These are phyloP conservation scores for Acanthamoeba triangularis DNA, from an alignment of 208 protist species.

Conservation along the genomic window DNA sequence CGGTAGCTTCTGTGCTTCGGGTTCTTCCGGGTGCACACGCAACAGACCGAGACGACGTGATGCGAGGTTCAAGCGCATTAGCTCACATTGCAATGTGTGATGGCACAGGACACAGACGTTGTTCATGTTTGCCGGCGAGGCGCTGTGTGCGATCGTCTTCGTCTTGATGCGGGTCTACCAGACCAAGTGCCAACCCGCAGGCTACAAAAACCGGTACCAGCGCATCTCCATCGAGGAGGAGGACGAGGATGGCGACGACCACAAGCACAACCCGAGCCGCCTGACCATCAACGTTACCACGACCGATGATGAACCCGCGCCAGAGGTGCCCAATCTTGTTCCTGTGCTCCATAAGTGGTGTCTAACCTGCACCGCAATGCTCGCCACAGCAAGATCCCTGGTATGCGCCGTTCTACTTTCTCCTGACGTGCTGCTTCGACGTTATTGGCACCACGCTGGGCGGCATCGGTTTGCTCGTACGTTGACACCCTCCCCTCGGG, in stretches of 20 bases:
- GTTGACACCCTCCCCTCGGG: not conserved
- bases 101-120: conserved; percentile 47
- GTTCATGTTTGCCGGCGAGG: conserved; percentile 72
- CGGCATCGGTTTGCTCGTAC: conserved; percentile 60
- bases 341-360: not conserved
- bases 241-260: not conserved
- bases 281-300: conserved; percentile 17
- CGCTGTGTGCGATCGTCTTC: conserved; percentile 34
- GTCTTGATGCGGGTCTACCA: not conserved
- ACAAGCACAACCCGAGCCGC: not conserved
- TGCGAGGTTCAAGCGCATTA: not conserved
- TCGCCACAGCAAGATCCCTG: not conserved
- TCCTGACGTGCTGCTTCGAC: conserved; percentile 69
- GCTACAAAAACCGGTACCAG: not conserved
- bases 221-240: not conserved
- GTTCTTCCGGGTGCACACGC: not conserved
- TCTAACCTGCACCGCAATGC: not conserved
- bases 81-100: too few relatives aligned
- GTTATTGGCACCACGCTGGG: conserved; percentile 63
- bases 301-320: not conserved
- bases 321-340: not conserved
- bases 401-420: conserved; percentile 55
- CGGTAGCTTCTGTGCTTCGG: not conserved
- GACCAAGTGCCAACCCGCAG: not conserved
- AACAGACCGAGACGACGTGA: not conserved